Evolutionary conservation across 257 asterid species (phyloP).

Genomic region (Cynanchum wilfordii): DNA sequence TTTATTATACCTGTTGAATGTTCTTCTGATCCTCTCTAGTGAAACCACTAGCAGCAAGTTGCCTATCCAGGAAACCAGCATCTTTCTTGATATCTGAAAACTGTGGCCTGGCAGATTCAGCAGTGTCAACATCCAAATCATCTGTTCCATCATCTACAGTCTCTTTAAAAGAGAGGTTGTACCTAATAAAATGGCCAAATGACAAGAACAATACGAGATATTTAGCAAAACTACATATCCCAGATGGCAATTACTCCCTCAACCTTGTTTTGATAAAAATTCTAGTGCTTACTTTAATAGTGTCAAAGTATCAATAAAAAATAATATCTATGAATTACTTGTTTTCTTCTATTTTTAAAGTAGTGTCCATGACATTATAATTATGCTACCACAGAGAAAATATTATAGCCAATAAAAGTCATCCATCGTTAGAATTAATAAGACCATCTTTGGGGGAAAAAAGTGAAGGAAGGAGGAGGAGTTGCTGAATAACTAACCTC

Average conservation of each 20-base stretch:
- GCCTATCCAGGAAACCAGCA: constrained; percentile 77
- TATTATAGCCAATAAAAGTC: neutral
- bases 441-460: too few relatives aligned
- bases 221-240: neutral
- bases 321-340: too few relatives aligned
- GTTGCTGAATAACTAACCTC: constrained; percentile 41
- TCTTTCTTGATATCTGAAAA: constrained; percentile 62
- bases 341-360: too few relatives aligned
- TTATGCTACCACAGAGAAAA: too few relatives aligned
- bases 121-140: constrained; percentile 46
- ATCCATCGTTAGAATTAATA: neutral
- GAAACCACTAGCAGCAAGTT: constrained; percentile 97
- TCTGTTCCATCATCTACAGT: constrained; percentile 42
- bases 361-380: too few relatives aligned
- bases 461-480: neutral
- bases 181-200: constrained; percentile 33
- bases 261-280: neutral
- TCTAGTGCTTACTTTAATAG: neutral
- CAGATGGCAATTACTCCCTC: neutral
- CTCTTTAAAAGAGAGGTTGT: constrained; percentile 56
- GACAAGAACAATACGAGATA: neutral
- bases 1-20: constrained; percentile 60
- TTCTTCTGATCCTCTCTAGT: constrained; percentile 75
- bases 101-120: constrained; percentile 55
- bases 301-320: too few relatives aligned